Conservation (phyloP, 495 filamentous ascomycete genomes). For the Aspergillus bridgeri region DNA sequence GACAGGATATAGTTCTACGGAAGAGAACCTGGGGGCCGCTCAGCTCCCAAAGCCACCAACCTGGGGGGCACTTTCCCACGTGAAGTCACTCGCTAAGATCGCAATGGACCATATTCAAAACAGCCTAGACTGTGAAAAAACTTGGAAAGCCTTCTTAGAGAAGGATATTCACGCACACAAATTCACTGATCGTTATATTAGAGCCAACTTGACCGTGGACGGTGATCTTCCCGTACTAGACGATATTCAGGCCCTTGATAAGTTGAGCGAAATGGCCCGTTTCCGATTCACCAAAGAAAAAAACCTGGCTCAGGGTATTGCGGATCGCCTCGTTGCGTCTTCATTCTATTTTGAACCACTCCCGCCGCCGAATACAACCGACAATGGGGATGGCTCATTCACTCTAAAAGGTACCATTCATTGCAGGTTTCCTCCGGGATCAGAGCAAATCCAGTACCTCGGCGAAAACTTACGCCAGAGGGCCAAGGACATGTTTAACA, state of each 20-base stretch:
- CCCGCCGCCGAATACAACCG: not conserved
- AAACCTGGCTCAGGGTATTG: not conserved
- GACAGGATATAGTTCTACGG: not conserved
- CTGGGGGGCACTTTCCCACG: not conserved
- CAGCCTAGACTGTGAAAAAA: not conserved
- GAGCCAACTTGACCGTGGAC: not conserved
- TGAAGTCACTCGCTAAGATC: not conserved
- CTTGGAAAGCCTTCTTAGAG: constrained; percentile 2
- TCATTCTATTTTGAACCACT: constrained; percentile 4
- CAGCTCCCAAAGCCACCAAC: not conserved
- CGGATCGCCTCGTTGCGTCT: not conserved
- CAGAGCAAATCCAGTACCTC: constrained; percentile 1
- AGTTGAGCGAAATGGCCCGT: not conserved
- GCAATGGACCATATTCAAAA: constrained; percentile 1
- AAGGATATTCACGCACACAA: no score
- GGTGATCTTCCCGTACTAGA: not conserved
- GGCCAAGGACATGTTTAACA: not conserved
- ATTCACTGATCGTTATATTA: constrained; percentile 1
- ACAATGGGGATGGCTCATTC: not conserved
- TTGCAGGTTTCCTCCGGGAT: not conserved
- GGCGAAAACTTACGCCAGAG: not conserved
- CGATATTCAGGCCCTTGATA: not conserved
- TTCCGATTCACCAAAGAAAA: not conserved
- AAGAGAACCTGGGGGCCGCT: no score
- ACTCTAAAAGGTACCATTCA: constrained; percentile 2